Conservation (phyloP, 805 yeast genomes). For the Ogataea minuta region DNA sequence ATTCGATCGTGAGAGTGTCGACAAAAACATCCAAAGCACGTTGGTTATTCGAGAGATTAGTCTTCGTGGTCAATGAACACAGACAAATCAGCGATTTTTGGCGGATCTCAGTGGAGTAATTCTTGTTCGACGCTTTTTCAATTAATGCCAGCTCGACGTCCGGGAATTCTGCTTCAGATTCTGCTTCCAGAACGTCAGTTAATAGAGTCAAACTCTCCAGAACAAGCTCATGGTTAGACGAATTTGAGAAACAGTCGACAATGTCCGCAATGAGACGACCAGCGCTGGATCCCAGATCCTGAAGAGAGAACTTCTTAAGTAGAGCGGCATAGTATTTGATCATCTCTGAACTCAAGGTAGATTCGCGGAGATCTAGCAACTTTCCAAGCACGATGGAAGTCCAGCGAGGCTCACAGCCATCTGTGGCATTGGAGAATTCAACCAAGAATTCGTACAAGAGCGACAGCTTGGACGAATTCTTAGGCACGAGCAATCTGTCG, state of each 20-base stretch:
- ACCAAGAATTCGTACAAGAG: conserved; percentile 27
- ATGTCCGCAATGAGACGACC: conserved; percentile 22
- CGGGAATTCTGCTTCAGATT: conserved; percentile 2
- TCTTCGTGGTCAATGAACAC: conserved; percentile 17
- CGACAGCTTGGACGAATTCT: conserved; percentile 16
- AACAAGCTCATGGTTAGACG: conserved; percentile 32
- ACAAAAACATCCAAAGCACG: conserved; percentile 21
- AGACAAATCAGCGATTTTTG: conserved; percentile 27
- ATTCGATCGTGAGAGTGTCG: conserved; percentile 29
- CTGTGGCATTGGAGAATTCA: conserved; percentile 27
- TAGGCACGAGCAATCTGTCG: conserved; percentile 15
- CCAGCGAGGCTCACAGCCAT: conserved; percentile 27
- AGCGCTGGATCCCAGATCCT: conserved; percentile 32
- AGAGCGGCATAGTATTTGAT: conserved; percentile 38
- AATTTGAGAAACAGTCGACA: conserved; percentile 19
- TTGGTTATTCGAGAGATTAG: conserved; percentile 7
- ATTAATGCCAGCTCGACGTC: conserved; percentile 19
- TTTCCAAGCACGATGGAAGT: conserved; percentile 17
- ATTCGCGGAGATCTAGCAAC: conserved; percentile 21
- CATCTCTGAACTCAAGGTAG: conserved; percentile 32
- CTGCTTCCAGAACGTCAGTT: conserved; percentile 19
- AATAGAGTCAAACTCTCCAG: conserved; percentile 29
- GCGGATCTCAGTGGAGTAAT: conserved; percentile 35
- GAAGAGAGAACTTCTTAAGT: conserved; percentile 32
- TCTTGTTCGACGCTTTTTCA: conserved; percentile 28